phyloP scores from a whole-genome alignment of 176 grass and related monocot species.

The Poa annua region DNA sequence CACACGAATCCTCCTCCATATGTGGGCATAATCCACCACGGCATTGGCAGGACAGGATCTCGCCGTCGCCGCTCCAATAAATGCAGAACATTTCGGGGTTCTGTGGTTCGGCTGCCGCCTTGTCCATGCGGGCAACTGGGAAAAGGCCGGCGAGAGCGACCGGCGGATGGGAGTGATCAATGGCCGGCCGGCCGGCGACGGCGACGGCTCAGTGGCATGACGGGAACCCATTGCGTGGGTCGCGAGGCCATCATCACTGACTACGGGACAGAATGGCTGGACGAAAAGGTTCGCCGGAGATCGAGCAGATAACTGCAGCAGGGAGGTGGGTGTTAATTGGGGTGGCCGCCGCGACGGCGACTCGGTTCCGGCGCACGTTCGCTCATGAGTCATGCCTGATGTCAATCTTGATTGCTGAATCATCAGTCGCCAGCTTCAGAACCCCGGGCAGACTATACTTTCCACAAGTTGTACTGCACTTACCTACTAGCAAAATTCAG shows the following conservation, averaged over 20 bases:
- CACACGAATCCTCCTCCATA: no score
- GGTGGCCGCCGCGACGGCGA: neutral
- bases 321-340: conserved; percentile 9
- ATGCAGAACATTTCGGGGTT: neutral
- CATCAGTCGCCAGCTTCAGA: neutral
- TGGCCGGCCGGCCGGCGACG: conserved; percentile 27
- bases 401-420: neutral
- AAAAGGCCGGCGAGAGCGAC: conserved; percentile 28
- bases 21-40: neutral
- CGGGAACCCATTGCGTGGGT: neutral
- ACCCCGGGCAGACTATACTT: no score
- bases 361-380: neutral
- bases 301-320: neutral
- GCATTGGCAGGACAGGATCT: conserved; percentile 13
- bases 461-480: no score
- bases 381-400: conserved; percentile 23
- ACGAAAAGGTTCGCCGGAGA: neutral
- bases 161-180: conserved; percentile 2
- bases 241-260: neutral
- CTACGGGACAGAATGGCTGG: neutral
- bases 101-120: neutral
- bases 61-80: conserved; percentile 5
- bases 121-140: neutral
- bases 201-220: neutral
- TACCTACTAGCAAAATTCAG: no score